These are phyloP conservation scores for Pulveroboletus sp. DNA, from an alignment of 768 basidiomycete species.

Conservation along the genomic window DNA sequence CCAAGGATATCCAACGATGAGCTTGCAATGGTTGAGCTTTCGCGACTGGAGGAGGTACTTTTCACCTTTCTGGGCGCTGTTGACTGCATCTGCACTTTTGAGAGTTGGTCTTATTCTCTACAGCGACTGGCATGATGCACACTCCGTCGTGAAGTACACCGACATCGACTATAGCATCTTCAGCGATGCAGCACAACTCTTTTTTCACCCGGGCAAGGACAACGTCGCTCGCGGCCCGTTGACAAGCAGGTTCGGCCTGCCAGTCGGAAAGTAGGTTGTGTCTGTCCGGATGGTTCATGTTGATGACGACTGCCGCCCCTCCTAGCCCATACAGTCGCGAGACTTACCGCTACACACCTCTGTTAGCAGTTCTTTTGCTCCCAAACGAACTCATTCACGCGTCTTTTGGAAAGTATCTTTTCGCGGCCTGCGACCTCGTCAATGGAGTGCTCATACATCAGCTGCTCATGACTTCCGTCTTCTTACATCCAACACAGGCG, in stretches of 20 bases:
- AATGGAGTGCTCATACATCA: slow-evolving; percentile 70
- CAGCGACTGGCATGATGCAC: slow-evolving; percentile 86
- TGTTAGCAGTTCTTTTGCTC: slow-evolving; percentile 76
- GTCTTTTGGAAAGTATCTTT: slow-evolving; percentile 88
- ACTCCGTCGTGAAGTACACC: slow-evolving; percentile 88
- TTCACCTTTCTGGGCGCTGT: slow-evolving; percentile 45
- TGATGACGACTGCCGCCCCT: background rate
- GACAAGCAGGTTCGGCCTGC: slow-evolving; percentile 33
- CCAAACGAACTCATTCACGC: slow-evolving; percentile 80
- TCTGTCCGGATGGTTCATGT: background rate
- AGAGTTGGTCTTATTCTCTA: slow-evolving; percentile 73
- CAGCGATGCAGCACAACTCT: slow-evolving; percentile 80
- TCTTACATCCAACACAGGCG: slow-evolving; percentile 28
- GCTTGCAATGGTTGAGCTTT: background rate
- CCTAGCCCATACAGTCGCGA: slow-evolving; percentile 82
- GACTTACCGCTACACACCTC: slow-evolving; percentile 95
- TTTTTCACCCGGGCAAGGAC: slow-evolving; percentile 43
- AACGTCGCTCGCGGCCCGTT: slow-evolving; percentile 64
- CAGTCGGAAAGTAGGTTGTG: slow-evolving; percentile 73
- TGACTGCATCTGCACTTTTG: slow-evolving; percentile 52
- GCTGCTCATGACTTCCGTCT: slow-evolving; percentile 49
- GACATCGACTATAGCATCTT: slow-evolving; percentile 97
- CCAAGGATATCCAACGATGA: slow-evolving; percentile 1
- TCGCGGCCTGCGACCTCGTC: slow-evolving; percentile 77
- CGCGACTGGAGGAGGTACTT: slow-evolving; percentile 7